Evolutionary conservation across 345 rosid species (phyloP).

Genomic region (Euphorbia peplus): DNA sequence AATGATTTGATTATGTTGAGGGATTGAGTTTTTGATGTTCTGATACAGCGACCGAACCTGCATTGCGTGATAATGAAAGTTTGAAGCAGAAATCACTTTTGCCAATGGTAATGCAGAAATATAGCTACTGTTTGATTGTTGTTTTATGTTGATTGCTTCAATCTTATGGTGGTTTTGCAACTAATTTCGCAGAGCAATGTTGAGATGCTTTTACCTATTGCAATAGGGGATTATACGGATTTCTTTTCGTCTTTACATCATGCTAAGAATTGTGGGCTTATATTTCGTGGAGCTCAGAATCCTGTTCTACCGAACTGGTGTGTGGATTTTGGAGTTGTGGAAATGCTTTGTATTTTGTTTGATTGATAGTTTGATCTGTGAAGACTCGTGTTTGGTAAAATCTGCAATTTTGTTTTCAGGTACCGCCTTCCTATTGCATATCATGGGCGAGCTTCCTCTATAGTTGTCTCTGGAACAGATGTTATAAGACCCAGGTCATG

Average conservation of each 20-base stretch:
- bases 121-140: no score
- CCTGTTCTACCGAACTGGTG: constrained; percentile 77
- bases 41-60: constrained; percentile 63
- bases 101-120: constrained; percentile 49
- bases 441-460: constrained; percentile 93
- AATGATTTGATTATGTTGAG: background rate
- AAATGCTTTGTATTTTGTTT: background rate
- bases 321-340: constrained; percentile 10
- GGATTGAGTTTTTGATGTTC: constrained; percentile 8
- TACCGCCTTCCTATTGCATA: constrained; percentile 95
- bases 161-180: constrained; percentile 13
- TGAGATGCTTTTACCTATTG: constrained; percentile 82
- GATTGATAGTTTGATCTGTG: background rate
- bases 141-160: constrained; percentile 7
- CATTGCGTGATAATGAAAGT: constrained; percentile 61
- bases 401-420: constrained; percentile 42
- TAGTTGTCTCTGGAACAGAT: constrained; percentile 86
- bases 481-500: constrained; percentile 74
- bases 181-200: constrained; percentile 52
- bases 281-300: constrained; percentile 83
- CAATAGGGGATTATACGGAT: constrained; percentile 91
- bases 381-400: constrained; percentile 2
- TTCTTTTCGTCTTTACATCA: constrained; percentile 94
- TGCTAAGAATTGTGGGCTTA: constrained; percentile 85
- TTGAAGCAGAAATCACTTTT: constrained; percentile 62